phyloP scores from a whole-genome alignment of 495 filamentous ascomycete species.

The Viridothelium virens region DNA sequence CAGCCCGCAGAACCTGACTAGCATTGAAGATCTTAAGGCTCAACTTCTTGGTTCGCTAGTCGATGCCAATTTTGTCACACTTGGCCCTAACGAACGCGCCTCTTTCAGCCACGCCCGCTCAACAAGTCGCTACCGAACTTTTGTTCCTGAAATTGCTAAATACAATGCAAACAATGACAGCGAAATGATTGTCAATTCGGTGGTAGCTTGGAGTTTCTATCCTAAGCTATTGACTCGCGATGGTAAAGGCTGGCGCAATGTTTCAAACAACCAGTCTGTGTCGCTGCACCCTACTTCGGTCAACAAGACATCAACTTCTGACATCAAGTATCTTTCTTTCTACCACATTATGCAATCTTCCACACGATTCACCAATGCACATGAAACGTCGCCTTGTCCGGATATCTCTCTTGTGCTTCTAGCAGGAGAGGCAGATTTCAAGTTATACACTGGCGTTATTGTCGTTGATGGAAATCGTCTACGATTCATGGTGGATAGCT shows the following conservation, averaged over 20 bases:
- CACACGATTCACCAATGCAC: constrained; percentile 76
- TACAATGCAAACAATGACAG: constrained; percentile 69
- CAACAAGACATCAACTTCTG: constrained; percentile 57
- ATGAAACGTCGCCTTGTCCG: constrained; percentile 77
- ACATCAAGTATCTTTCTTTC: constrained; percentile 76
- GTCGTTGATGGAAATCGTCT: constrained; percentile 78
- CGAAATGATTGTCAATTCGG: constrained; percentile 65
- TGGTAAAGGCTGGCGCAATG: constrained; percentile 82
- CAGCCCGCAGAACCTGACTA: constrained; percentile 68
- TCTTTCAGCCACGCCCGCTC: constrained; percentile 54
- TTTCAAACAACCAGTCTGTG: constrained; percentile 82
- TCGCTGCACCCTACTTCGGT: constrained; percentile 77
- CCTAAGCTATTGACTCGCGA: constrained; percentile 83
- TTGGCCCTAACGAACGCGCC: constrained; percentile 60
- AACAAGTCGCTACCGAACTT: constrained; percentile 56
- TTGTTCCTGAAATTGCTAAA: constrained; percentile 68
- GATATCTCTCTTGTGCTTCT: constrained; percentile 74
- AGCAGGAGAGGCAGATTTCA: constrained; percentile 79
- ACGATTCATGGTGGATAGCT: constrained; percentile 80
- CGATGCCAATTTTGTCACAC: constrained; percentile 70
- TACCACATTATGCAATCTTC: constrained; percentile 91
- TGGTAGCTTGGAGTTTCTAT: constrained; percentile 89
- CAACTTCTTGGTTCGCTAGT: constrained; percentile 75
- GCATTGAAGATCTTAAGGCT: constrained; percentile 90
- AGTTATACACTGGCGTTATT: constrained; percentile 78